phyloP scores from a whole-genome alignment of 257 asterid genomes.

The Scutellaria minor region DNA sequence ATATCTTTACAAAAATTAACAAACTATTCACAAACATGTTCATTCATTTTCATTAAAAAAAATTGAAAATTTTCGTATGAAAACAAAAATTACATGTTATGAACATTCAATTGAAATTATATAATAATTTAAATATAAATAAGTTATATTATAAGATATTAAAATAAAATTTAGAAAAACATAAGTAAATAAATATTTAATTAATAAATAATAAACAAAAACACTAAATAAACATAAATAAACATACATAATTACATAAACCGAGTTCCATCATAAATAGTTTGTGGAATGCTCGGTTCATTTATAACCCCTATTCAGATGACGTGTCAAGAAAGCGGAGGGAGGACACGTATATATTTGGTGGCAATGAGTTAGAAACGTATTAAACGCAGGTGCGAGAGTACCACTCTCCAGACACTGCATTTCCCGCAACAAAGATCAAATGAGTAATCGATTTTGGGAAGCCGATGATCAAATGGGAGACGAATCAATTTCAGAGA shows the following conservation, averaged over 20 bases:
- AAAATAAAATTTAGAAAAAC: no score
- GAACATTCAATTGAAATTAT: no score
- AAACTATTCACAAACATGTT: no score
- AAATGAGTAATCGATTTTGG: conserved; percentile 29
- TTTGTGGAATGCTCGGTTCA: no score
- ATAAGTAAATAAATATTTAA: not conserved
- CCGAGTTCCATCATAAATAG: no score
- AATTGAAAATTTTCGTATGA: no score
- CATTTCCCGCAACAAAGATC: conserved; percentile 36
- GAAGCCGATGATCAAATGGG: conserved; percentile 40
- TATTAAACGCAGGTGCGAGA: not conserved
- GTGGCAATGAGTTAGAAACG: conserved; percentile 14
- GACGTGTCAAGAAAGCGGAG: conserved; percentile 15
- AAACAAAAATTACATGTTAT: no score
- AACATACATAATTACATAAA: not conserved
- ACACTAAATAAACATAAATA: not conserved
- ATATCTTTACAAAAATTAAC: no score
- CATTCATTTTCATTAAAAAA: no score
- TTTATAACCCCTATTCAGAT: not conserved
- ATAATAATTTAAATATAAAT: not conserved
- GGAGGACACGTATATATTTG: conserved; percentile 19
- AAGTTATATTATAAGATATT: no score
- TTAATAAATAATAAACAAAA: not conserved
- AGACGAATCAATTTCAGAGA: conserved; percentile 56
- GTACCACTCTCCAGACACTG: conserved; percentile 8